Base-by-base conservation (phyloP, 2,329 filamentous ascomycete species). In the Rhynchosporium secalis region DNA sequence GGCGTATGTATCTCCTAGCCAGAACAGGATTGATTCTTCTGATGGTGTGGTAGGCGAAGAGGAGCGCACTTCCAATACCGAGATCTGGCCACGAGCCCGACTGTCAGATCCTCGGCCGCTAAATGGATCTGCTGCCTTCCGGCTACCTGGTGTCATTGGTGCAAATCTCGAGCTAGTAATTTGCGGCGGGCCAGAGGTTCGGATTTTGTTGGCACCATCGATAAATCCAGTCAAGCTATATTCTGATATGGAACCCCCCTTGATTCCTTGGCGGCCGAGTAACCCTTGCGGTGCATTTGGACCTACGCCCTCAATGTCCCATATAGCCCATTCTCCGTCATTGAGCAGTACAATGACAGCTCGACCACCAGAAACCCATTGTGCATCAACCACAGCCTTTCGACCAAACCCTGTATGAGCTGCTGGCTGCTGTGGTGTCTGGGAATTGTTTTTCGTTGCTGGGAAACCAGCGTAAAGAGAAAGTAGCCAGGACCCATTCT, bases 271-370 rank as follows among this genome's bases (percentile, higher is more conserved):
- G 10, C 64, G 65, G 26, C 69, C 67, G 40, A 75, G 66, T 36
- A 73, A 79, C 75, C 61, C 78, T 78, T 38, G 82, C 72, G 62
- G 78, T 72, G 54, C 78, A 73, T 41, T 79, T 72, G 83, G 82
- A 45, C 81, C 81, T 36, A 78, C 78, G 7, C 84, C 83, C 65
- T 87, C 83, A 49, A 88, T 79, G 68, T 88, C 86, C 86, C 86
- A 88, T 40, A 88, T 82, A 13, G 84, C 86, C 86, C 86, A 88
- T 71, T 86, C 85, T 6, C 86, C 86, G 67, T 88, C 86, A 0
- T 82, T 81, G 3, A 88, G 76, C 2, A 88, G 76, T 0, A 79
- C 78, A 46, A 88, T 75, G 33, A 88, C 76, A 4, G 86, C 85
- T 52, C 82, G 79, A 9, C 86, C 86, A 62, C 82, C 81, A 2